These are phyloP conservation scores for Wickerhamomyces strasburgensis DNA, from an alignment of 805 yeast species.

Conservation along the genomic window DNA sequence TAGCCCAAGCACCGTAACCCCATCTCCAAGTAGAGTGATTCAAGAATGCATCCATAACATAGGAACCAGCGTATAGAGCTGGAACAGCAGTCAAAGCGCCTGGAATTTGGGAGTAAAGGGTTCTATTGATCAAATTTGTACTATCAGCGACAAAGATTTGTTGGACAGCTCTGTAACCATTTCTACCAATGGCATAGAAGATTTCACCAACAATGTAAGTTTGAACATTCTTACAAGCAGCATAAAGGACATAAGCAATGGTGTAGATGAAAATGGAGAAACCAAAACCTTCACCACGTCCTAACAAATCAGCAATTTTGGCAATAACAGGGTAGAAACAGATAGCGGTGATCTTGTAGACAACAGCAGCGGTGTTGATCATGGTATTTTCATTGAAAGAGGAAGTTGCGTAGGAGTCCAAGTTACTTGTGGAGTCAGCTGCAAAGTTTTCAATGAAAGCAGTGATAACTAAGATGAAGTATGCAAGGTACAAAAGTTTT, in stretches of 20 bases:
- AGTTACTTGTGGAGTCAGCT: slow-evolving; percentile 21
- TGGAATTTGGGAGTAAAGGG: slow-evolving; percentile 33
- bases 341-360: slow-evolving; percentile 33
- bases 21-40: slow-evolving; percentile 40
- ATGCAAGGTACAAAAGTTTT: slow-evolving; percentile 22
- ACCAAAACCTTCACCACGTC: slow-evolving; percentile 35
- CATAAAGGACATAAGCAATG: slow-evolving; percentile 31
- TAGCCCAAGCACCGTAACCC: slow-evolving; percentile 44
- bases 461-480: slow-evolving; percentile 23
- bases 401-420: slow-evolving; percentile 32
- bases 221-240: slow-evolving; percentile 29
- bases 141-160: slow-evolving; percentile 36
- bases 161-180: slow-evolving; percentile 32
- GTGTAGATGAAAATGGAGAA: slow-evolving; percentile 28
- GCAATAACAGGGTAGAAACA: slow-evolving; percentile 35
- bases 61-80: slow-evolving; percentile 25
- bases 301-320: slow-evolving; percentile 33
- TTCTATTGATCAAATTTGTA: slow-evolving; percentile 34
- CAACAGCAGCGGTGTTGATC: slow-evolving; percentile 33
- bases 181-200: slow-evolving; percentile 33
- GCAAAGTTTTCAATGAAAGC: slow-evolving; percentile 29
- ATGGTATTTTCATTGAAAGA: slow-evolving; percentile 33
- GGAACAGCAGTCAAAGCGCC: slow-evolving; percentile 29
- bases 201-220: slow-evolving; percentile 32
- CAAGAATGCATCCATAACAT: slow-evolving; percentile 27